Percentiles rank a stretch among this genome's conserved stretches.
These are phyloP conservation scores for Penicillium riverlandense DNA, from an alignment of 495 filamentous ascomycete genomes.

Conservation along the genomic window DNA sequence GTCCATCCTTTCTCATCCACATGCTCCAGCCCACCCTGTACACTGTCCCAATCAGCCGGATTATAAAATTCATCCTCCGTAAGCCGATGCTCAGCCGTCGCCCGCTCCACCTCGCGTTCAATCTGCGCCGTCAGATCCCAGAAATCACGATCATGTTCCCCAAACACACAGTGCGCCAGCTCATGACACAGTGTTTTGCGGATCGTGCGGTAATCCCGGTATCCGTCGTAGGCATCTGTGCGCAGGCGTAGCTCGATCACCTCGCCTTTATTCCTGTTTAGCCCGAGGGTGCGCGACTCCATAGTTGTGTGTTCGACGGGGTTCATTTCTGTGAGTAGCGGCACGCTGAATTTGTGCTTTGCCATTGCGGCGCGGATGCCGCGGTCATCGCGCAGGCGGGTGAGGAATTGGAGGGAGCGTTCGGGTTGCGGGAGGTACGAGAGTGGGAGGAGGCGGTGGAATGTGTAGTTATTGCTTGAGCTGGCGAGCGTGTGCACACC, in stretches of 20 bases:
- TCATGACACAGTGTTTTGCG: slow-evolving; percentile 92
- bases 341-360: slow-evolving; percentile 78
- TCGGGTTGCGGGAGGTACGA: slow-evolving; percentile 69
- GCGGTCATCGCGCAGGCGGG: slow-evolving; percentile 70
- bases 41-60: slow-evolving; percentile 46
- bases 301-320: slow-evolving; percentile 74
- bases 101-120: slow-evolving; percentile 74
- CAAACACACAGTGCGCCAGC: slow-evolving; percentile 83
- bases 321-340: slow-evolving; percentile 90
- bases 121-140: slow-evolving; percentile 83
- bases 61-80: slow-evolving; percentile 66
- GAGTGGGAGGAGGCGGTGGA: slow-evolving; percentile 69
- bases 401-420: slow-evolving; percentile 62
- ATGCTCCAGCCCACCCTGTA: slow-evolving; percentile 43
- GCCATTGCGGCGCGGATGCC: slow-evolving; percentile 80
- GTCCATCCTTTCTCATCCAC: slow-evolving; percentile 79
- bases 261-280: slow-evolving; percentile 84
- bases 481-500: slow-evolving; percentile 37
- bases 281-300: slow-evolving; percentile 72
- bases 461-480: slow-evolving; percentile 60
- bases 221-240: slow-evolving; percentile 92
- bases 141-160: slow-evolving; percentile 76
- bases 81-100: slow-evolving; percentile 57
- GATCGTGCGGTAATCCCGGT: slow-evolving; percentile 83
- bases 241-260: slow-evolving; percentile 85